Conservation (phyloP, 352 stramenopile genomes). For the Pilasporangium apinafurcum region DNA sequence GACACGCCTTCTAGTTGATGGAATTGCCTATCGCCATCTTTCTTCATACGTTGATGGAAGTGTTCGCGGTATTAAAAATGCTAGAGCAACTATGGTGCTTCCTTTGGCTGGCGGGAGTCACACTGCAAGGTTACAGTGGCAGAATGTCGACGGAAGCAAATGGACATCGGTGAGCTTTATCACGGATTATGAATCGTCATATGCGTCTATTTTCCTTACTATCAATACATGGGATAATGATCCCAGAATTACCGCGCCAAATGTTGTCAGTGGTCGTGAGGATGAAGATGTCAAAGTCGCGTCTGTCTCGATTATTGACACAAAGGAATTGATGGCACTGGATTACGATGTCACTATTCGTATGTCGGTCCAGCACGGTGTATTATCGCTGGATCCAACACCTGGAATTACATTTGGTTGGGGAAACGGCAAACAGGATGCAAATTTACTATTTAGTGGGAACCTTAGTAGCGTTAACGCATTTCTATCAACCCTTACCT, state of each 20-base stretch:
- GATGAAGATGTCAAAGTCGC: constrained; percentile 33
- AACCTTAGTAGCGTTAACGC: constrained; percentile 51
- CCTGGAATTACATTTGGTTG: constrained; percentile 55
- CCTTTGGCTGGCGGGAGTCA: constrained; percentile 48
- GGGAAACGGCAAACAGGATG: constrained; percentile 37
- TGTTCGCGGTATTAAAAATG: constrained; percentile 68
- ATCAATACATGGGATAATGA: constrained; percentile 73
- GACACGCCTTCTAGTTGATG: constrained; percentile 58
- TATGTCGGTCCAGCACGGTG: constrained; percentile 48
- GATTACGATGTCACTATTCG: constrained; percentile 58
- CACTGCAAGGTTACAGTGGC: constrained; percentile 61
- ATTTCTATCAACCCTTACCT: constrained; percentile 37
- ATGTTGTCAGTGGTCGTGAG: constrained; percentile 31
- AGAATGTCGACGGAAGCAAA: constrained; percentile 62
- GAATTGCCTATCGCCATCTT: constrained; percentile 56
- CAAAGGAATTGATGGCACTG: constrained; percentile 34
- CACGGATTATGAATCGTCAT: constrained; percentile 54
- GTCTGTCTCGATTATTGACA: constrained; percentile 39
- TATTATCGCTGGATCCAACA: constrained; percentile 40
- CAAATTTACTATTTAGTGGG: constrained; percentile 62
- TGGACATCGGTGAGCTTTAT: constrained; percentile 71
- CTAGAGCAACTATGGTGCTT: constrained; percentile 59
- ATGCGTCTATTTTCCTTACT: constrained; percentile 61
- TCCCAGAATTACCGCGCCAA: constrained; percentile 33
- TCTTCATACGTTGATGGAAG: constrained; percentile 61